These are phyloP conservation scores for Yamadazyma sp. DNA, from an alignment of 805 yeast species.

Conservation along the genomic window DNA sequence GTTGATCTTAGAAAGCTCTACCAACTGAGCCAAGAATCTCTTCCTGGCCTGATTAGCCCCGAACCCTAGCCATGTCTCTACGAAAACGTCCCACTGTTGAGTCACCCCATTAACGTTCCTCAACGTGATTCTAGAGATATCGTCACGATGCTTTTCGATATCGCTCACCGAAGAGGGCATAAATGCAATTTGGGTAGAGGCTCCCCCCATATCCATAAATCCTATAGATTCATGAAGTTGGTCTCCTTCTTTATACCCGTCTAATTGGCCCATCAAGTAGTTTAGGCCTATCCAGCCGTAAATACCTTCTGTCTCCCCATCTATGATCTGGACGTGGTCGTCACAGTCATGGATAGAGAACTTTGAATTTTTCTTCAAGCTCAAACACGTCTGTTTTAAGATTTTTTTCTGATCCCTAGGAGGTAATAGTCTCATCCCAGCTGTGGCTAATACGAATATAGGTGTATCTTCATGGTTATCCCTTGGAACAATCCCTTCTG, in stretches of 20 bases:
- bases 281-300: slow-evolving; percentile 96
- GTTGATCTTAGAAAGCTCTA: slow-evolving; percentile 28
- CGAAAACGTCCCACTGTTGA: slow-evolving; percentile 83
- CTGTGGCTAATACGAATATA: slow-evolving; percentile 88
- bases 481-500: slow-evolving; percentile 67
- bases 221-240: slow-evolving; percentile 66
- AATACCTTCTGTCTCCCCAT: slow-evolving; percentile 91
- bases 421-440: slow-evolving; percentile 88
- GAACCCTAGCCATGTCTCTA: slow-evolving; percentile 95
- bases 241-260: slow-evolving; percentile 42
- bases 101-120: slow-evolving; percentile 68
- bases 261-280: slow-evolving; percentile 69
- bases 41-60: slow-evolving; percentile 94
- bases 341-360: slow-evolving; percentile 62
- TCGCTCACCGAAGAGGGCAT: slow-evolving; percentile 68
- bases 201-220: slow-evolving; percentile 99
- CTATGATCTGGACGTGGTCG: slow-evolving; percentile 79
- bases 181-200: slow-evolving; percentile 94
- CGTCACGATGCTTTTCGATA: slow-evolving; percentile 38
- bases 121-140: slow-evolving; percentile 50
- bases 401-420: slow-evolving; percentile 52
- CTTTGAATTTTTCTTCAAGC: slow-evolving; percentile 51
- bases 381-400: slow-evolving; percentile 58
- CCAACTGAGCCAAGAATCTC: slow-evolving; percentile 62
- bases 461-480: slow-evolving; percentile 69